Percentiles rank a stretch among this genome's conserved stretches.
Evolutionary conservation across 2,329 filamentous ascomycete genomes (phyloP).

Genomic region (Chalara sp.): DNA sequence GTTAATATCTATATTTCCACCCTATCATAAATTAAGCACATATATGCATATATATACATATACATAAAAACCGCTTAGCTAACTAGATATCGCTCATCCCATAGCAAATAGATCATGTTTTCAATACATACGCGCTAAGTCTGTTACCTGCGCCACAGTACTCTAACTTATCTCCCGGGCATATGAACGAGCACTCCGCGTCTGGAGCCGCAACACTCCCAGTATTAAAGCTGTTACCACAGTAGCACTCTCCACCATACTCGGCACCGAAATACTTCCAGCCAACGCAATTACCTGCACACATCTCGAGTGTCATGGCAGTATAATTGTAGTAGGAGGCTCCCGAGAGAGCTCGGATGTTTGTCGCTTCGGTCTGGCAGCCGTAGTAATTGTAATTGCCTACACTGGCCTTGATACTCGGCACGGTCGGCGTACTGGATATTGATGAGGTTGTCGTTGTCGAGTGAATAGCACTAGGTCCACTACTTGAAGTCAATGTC

Average conservation of each 20-base stretch:
- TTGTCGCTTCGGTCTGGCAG: slow-evolving; percentile 1
- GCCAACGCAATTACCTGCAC: slow-evolving; percentile 24
- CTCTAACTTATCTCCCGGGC: slow-evolving; percentile 22
- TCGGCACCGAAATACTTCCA: slow-evolving; percentile 32
- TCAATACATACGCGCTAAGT: background rate
- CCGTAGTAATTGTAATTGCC: slow-evolving; percentile 9
- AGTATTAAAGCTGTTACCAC: slow-evolving; percentile 20
- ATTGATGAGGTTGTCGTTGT: slow-evolving; percentile 3
- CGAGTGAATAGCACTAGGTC: no score
- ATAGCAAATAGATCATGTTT: no score
- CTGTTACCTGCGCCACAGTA: slow-evolving; percentile 26
- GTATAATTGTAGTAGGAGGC: slow-evolving; percentile 15
- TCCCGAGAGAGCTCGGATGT: background rate
- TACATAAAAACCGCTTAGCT: no score
- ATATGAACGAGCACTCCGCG: slow-evolving; percentile 8
- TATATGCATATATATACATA: no score
- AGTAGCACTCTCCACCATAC: slow-evolving; percentile 34
- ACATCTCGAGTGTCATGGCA: slow-evolving; percentile 22
- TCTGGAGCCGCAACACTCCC: background rate
- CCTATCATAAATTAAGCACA: no score
- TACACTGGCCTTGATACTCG: slow-evolving; percentile 15
- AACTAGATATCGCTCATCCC: no score
- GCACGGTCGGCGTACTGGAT: slow-evolving; percentile 11
- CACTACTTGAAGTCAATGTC: no score
- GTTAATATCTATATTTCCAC: no score